phyloP scores from a whole-genome alignment of 2,329 filamentous ascomycete species.

The Trichoderma arundinaceum region DNA sequence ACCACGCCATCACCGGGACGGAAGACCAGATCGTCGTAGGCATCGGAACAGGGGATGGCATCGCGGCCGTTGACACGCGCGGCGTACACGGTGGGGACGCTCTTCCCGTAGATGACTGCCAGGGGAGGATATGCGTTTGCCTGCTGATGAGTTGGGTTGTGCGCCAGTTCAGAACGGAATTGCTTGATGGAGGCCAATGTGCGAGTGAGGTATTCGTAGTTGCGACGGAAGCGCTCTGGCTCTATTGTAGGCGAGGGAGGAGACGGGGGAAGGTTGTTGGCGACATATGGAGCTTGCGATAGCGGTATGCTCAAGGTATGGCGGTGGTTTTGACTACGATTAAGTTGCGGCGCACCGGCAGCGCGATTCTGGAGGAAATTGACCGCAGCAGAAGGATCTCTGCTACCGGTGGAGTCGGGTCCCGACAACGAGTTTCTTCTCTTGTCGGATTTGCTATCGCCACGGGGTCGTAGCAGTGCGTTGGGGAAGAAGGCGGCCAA shows the following conservation, averaged over 20 bases:
- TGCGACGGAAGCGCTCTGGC: conserved; percentile 43
- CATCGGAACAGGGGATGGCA: conserved; percentile 75
- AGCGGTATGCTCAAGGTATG: conserved; percentile 10
- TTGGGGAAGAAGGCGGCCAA: conserved; percentile 56
- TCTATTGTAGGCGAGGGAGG: conserved; percentile 32
- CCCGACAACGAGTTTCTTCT: conserved; percentile 27
- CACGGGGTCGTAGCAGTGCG: conserved; percentile 50
- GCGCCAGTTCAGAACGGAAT: conserved; percentile 78
- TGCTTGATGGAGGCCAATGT: conserved; percentile 72
- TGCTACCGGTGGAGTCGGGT: not conserved
- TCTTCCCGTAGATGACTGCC: conserved; percentile 84
- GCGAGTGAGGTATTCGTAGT: conserved; percentile 71
- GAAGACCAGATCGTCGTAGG: conserved; percentile 87
- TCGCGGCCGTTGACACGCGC: conserved; percentile 76
- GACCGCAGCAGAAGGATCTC: not conserved
- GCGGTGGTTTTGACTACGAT: conserved; percentile 31
- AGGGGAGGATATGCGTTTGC: conserved; percentile 82
- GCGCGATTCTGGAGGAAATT: conserved; percentile 49
- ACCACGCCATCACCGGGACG: conserved; percentile 89
- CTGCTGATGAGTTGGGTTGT: conserved; percentile 62
- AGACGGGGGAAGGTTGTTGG: conserved; percentile 34
- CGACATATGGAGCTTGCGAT: conserved; percentile 4
- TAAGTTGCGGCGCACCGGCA: conserved; percentile 41
- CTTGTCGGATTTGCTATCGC: conserved; percentile 51
- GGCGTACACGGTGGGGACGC: conserved; percentile 82